Evolutionary conservation across 305 asterid species (phyloP).

Genomic region (Salvia sclarea): DNA sequence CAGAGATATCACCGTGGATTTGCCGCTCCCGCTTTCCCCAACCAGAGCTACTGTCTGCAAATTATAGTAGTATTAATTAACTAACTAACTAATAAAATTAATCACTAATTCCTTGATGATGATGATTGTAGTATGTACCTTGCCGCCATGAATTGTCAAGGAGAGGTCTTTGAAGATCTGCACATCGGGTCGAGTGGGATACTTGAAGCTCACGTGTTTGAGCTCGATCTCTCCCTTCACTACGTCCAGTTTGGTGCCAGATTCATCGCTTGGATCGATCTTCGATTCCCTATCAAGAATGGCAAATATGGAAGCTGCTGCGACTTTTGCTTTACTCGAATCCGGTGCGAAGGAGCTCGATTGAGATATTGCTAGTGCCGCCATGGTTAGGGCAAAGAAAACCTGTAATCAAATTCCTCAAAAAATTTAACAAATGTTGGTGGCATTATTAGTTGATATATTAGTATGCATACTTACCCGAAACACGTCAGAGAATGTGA

Average conservation of each 20-base stretch:
- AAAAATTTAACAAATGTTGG: too few relatives aligned
- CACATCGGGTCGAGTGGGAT: slow-evolving; percentile 74
- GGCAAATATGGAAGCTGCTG: slow-evolving; percentile 68
- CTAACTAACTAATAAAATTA: too few relatives aligned
- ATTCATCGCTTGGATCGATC: slow-evolving; percentile 71
- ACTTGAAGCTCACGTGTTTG: slow-evolving; percentile 60
- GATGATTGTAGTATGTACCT: slow-evolving; percentile 43
- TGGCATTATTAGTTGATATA: too few relatives aligned
- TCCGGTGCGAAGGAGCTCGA: slow-evolving; percentile 76
- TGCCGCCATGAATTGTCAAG: slow-evolving; percentile 60
- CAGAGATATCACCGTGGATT: slow-evolving; percentile 72
- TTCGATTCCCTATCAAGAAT: slow-evolving; percentile 62
- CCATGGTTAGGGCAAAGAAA: slow-evolving; percentile 73
- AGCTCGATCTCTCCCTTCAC: slow-evolving; percentile 73
- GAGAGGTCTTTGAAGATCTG: slow-evolving; percentile 65
- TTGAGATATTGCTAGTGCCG: slow-evolving; percentile 65
- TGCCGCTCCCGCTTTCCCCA: slow-evolving; percentile 90
- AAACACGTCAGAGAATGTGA: slow-evolving; percentile 56
- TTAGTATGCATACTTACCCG: slow-evolving; percentile 44
- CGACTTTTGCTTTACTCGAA: slow-evolving; percentile 66
- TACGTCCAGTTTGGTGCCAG: slow-evolving; percentile 50
- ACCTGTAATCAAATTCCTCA: slow-evolving; percentile 44
- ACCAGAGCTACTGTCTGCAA: slow-evolving; percentile 71
- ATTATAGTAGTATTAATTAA: too few relatives aligned
- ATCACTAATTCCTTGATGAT: too few relatives aligned